These are phyloP conservation scores for Ascochyta pisi DNA, from an alignment of 2,329 filamentous ascomycete genomes.

Conservation along the genomic window DNA sequence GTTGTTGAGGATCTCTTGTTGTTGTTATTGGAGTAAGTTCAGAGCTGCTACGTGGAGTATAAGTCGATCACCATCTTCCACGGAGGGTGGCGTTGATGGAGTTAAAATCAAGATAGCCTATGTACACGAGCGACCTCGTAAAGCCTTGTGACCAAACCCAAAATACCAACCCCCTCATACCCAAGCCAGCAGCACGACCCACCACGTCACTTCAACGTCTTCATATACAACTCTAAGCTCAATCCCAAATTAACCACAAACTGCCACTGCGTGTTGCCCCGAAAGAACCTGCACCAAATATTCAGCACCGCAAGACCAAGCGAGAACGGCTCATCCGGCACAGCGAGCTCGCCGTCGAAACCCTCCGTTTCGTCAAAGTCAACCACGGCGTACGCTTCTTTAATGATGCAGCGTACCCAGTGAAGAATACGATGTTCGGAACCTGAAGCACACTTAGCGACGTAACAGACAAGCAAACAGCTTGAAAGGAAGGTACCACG, in stretches of 20 bases:
- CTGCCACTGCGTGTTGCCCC: slow-evolving; percentile 57
- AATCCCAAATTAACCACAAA: slow-evolving; percentile 57
- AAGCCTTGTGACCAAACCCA: too few relatives aligned
- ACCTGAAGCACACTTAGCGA: background rate
- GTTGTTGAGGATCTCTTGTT: too few relatives aligned
- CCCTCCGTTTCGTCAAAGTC: slow-evolving; percentile 39
- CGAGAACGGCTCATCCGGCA: slow-evolving; percentile 34
- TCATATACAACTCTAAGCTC: slow-evolving; percentile 44
- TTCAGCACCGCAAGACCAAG: slow-evolving; percentile 52
- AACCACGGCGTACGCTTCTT: slow-evolving; percentile 51
- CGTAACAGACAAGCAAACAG: too few relatives aligned
- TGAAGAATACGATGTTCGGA: slow-evolving; percentile 56
- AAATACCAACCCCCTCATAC: too few relatives aligned
- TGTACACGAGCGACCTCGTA: too few relatives aligned
- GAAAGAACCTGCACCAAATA: slow-evolving; percentile 58
- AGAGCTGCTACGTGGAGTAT: too few relatives aligned
- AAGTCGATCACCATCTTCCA: too few relatives aligned
- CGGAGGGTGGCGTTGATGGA: too few relatives aligned
- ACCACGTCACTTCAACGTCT: background rate
- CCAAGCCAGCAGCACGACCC: background rate
- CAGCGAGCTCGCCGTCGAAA: slow-evolving; percentile 15
- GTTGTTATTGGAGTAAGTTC: too few relatives aligned
- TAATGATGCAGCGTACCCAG: slow-evolving; percentile 57
- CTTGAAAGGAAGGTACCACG: background rate
- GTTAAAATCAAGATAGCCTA: too few relatives aligned